A percentile compares a stretch with the other conserved stretches of the same genome.
These are phyloP conservation scores for Pseudopithomyces chartarum DNA, from an alignment of 2,329 filamentous ascomycete species.

Conservation along the genomic window DNA sequence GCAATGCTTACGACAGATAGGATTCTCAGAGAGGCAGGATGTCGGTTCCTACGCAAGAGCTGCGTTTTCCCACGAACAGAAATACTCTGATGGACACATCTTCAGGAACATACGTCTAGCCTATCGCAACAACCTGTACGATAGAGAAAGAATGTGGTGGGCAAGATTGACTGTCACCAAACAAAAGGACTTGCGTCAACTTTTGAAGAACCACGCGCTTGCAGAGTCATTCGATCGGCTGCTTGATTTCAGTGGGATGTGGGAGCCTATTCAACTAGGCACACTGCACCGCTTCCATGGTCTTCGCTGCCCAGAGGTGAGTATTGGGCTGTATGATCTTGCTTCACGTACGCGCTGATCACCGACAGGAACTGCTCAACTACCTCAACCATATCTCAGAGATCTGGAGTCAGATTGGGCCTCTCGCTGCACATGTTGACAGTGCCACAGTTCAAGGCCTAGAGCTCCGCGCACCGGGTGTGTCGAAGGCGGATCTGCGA, in stretches of 20 bases:
- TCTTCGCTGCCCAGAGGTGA: conserved; percentile 15
- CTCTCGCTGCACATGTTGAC: conserved; percentile 6
- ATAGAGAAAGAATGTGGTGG: conserved; percentile 16
- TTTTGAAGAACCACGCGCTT: conserved; percentile 13
- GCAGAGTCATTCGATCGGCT: conserved; percentile 11
- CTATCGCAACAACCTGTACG: conserved; percentile 7
- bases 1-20: not conserved
- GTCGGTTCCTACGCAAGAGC: not conserved
- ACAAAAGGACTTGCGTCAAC: conserved; percentile 15
- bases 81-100: conserved; percentile 17
- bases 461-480: conserved; percentile 13
- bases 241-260: conserved; percentile 14
- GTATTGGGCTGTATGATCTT: not conserved
- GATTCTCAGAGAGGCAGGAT: not conserved
- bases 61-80: conserved; percentile 17
- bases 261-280: conserved; percentile 16
- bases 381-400: conserved; percentile 12
- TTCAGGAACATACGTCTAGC: conserved; percentile 18
- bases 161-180: conserved; percentile 15
- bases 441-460: conserved; percentile 12
- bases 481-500: conserved; percentile 8
- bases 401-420: conserved; percentile 7
- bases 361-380: conserved; percentile 7
- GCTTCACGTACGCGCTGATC: not conserved
- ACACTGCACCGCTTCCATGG: conserved; percentile 14